Percentiles rank a stretch among this genome's conserved stretches.
These are phyloP conservation scores for Westerdykella ornata DNA, from an alignment of 2,329 filamentous ascomycete species.

Conservation along the genomic window DNA sequence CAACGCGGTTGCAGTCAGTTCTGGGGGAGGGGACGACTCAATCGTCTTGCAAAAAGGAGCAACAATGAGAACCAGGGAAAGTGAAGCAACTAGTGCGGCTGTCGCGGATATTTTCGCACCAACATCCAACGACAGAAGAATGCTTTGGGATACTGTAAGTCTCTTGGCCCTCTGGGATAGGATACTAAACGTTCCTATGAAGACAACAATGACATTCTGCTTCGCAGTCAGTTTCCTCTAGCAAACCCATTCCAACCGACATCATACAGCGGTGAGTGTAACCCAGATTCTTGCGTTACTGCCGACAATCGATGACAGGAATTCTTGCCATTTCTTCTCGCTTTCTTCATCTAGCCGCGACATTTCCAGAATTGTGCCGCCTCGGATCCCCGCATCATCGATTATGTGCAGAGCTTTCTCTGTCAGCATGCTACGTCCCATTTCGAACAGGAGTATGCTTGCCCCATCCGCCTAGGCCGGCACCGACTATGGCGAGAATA, in stretches of 20 bases:
- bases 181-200: slow-evolving; percentile 13
- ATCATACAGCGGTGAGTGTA: slow-evolving; percentile 18
- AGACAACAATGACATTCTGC: slow-evolving; percentile 18
- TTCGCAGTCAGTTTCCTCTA: no score
- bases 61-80: slow-evolving; percentile 17
- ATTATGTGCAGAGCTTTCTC: slow-evolving; percentile 15
- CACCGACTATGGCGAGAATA: slow-evolving; percentile 14
- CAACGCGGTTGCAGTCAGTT: slow-evolving; percentile 15
- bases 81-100: slow-evolving; percentile 16
- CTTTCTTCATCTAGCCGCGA: slow-evolving; percentile 5
- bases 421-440: not conserved
- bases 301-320: slow-evolving; percentile 11
- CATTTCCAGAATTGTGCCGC: slow-evolving; percentile 11
- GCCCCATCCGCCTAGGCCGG: slow-evolving; percentile 24
- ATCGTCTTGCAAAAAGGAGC: slow-evolving; percentile 8
- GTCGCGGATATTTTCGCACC: slow-evolving; percentile 20
- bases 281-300: slow-evolving; percentile 19
- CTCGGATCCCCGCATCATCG: slow-evolving; percentile 18
- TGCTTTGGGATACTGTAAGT: slow-evolving; percentile 12
- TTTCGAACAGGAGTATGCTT: slow-evolving; percentile 3
- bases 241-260: not conserved
- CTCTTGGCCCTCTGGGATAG: slow-evolving; percentile 13
- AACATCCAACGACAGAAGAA: slow-evolving; percentile 19
- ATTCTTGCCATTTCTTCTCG: slow-evolving; percentile 15
- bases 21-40: slow-evolving; percentile 9